Evolutionary conservation across 768 basidiomycete genomes (phyloP), one percentile per base, ranked within the genome.

Genomic region (Tephrocybe sp.): DNA sequence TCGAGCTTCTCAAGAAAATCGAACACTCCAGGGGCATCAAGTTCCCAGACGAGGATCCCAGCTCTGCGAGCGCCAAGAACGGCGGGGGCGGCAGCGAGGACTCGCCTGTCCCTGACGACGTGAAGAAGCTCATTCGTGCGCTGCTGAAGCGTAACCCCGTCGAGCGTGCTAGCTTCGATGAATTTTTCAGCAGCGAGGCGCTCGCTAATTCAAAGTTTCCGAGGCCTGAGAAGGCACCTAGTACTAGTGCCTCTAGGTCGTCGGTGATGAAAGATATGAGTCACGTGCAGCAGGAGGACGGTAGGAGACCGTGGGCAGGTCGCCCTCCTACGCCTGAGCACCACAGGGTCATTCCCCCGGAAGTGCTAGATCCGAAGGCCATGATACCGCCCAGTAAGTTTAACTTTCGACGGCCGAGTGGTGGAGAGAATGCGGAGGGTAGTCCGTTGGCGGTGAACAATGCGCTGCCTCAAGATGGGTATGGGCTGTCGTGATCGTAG

Each of bases 1-100:
- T 98, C 60, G 97, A 98, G 60, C 79, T 99, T 8, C 71, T 97
- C 36, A 90, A 90, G 74, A 89, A 82, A 79, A 98, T 98, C 50
- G 95, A 97, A 64, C 77, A 80, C 34, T 84, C 90, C n/a, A 91
- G 89, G 63, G 90, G 89, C 25, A 84, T 97, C 62, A 89, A 86
- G 67, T 99, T 98, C 55, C 96, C 96, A 0, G 96, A 98, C 61
- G 95, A 98, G 62, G 89, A 90, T 41, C 77, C 83, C 3, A 44
- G 67, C 3, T 72, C 75, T 11, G 54, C 69, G 35, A 46, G 73
- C n/a, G 66, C 72, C n/a, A 72, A 76, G 40, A 67, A 59, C 7
- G 66, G 71, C 9, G 69, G 72, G 0, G 75, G 75, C 1, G 78
- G 76, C 6, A 80, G 78, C 39, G 76, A 79, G 38, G 63, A 79